Conservation (phyloP, 192 early-diverging fungal genomes). For the Fimicolochytrium jonesii region DNA sequence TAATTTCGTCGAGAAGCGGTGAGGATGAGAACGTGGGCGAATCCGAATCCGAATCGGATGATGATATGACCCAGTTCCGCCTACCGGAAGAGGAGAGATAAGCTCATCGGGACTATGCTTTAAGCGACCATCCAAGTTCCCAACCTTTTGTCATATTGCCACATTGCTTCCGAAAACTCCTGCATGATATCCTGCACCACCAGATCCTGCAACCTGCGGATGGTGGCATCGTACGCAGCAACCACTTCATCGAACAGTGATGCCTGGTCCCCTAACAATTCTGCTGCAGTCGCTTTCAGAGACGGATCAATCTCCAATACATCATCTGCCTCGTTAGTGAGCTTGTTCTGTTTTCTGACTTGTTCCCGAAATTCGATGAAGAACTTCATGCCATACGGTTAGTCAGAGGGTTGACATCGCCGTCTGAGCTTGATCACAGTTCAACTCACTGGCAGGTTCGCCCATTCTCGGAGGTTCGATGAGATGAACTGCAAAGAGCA, state of each 20-base stretch:
- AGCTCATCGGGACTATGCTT: no score
- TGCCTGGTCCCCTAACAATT: no score
- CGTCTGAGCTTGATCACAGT: not conserved
- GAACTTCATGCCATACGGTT: no score
- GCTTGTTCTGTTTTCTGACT: no score
- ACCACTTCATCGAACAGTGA: slow-evolving; percentile 25
- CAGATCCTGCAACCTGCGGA: slow-evolving; percentile 7
- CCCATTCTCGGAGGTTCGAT: slow-evolving; percentile 20
- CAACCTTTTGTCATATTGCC: slow-evolving; percentile 25
- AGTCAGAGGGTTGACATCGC: not conserved
- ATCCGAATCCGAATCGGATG: not conserved
- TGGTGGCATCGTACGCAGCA: slow-evolving; percentile 10
- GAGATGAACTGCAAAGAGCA: slow-evolving; percentile 21
- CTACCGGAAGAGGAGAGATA: not conserved
- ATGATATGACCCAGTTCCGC: slow-evolving; percentile 13
- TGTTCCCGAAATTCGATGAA: slow-evolving; percentile 27
- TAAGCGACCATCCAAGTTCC: no score
- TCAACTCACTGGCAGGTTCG: slow-evolving; percentile 17
- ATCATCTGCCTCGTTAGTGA: no score
- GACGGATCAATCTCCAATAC: no score
- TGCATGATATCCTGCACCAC: slow-evolving; percentile 19
- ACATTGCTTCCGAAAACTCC: slow-evolving; percentile 21
- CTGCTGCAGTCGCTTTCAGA: no score
- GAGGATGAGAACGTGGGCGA: not conserved
- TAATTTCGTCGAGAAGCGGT: not conserved